Evolutionary conservation across 2,329 filamentous ascomycete species (phyloP).

Genomic region (Penicillium sp.): DNA sequence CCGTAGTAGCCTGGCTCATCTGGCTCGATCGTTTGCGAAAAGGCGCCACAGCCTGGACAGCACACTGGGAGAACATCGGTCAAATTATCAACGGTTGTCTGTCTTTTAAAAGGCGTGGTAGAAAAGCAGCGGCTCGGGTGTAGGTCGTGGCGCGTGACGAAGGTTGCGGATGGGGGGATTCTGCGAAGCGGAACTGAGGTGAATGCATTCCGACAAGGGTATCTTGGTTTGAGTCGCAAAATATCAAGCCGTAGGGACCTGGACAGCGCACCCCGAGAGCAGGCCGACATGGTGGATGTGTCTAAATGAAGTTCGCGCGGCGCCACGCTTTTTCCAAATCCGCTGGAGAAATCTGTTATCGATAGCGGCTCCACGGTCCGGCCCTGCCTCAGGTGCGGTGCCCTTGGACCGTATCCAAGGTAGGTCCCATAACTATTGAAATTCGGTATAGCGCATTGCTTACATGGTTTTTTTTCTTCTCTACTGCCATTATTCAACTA

Average conservation of each 20-base stretch:
- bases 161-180: neutral
- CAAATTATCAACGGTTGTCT: conserved; percentile 13
- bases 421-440: no score
- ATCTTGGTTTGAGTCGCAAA: neutral
- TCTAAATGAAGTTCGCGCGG: conserved; percentile 18
- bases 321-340: conserved; percentile 20
- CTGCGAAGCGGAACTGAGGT: neutral
- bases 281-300: conserved; percentile 32
- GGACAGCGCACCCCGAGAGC: conserved; percentile 28
- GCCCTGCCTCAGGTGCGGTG: no score
- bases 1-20: conserved; percentile 64
- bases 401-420: no score
- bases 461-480: no score
- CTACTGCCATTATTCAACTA: no score
- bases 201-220: neutral
- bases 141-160: neutral
- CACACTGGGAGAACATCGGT: conserved; percentile 50
- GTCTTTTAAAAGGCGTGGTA: conserved; percentile 12
- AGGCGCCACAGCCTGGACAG: conserved; percentile 68
- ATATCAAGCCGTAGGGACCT: conserved; percentile 19
- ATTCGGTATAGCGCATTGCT: no score
- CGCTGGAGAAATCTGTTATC: conserved; percentile 19
- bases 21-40: conserved; percentile 59
- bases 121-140: conserved; percentile 25
- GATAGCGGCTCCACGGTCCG: conserved; percentile 18